These are phyloP conservation scores for Triangularia verruculosa DNA, from an alignment of 2,329 filamentous ascomycete species.

Conservation along the genomic window DNA sequence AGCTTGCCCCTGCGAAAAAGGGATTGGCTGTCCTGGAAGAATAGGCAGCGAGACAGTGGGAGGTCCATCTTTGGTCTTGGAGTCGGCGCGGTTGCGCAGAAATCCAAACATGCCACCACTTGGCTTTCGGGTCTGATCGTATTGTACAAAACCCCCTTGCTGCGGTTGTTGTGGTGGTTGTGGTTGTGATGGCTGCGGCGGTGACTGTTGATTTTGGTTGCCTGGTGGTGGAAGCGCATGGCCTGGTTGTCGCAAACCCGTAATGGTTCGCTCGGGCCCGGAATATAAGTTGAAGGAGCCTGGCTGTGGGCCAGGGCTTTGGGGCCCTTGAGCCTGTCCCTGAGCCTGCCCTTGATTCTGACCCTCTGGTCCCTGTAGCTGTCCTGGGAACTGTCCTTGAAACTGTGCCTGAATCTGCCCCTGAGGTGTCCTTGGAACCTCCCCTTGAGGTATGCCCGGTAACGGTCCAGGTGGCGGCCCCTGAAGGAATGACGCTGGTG, in stretches of 20 bases:
- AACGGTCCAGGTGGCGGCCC: not conserved
- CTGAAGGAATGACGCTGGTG: not conserved
- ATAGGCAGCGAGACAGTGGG: constrained; percentile 10
- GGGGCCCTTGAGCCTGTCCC: constrained; percentile 2
- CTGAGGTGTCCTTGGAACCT: not conserved
- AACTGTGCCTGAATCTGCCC: constrained; percentile 1
- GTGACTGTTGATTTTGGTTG: not conserved
- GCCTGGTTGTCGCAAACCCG: constrained; percentile 16
- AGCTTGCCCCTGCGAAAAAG: constrained; percentile 16
- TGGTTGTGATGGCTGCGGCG: not conserved
- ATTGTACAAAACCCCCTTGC: constrained; percentile 2
- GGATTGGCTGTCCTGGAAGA: constrained; percentile 8
- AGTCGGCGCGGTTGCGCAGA: constrained; percentile 20
- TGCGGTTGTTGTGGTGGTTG: not conserved
- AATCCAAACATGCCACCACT: constrained; percentile 26
- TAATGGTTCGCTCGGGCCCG: constrained; percentile 6
- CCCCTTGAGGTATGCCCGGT: not conserved
- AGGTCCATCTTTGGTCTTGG: constrained; percentile 18
- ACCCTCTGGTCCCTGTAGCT: not conserved
- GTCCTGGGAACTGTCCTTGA: not conserved
- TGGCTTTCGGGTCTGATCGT: constrained; percentile 18
- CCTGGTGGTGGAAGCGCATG: constrained; percentile 10
- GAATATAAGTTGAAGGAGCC: not conserved
- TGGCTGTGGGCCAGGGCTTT: constrained; percentile 3
- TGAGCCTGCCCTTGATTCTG: constrained; percentile 8